These are phyloP conservation scores for Panellus pusillus DNA, from an alignment of 768 basidiomycete genomes.

Conservation along the genomic window DNA sequence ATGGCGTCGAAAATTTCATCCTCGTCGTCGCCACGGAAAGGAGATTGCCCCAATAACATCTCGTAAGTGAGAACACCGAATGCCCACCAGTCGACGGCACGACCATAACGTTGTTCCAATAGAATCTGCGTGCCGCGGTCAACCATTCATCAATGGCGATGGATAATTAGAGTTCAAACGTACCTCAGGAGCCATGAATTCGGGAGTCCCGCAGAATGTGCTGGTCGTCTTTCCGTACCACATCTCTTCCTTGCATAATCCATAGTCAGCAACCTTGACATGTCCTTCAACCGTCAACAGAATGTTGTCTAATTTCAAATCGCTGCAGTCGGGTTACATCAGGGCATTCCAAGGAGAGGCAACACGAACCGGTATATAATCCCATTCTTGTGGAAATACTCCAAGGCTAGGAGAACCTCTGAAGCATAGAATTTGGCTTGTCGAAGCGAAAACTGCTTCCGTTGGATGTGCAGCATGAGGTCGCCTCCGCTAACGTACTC, in stretches of 20 bases:
- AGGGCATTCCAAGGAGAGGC: background rate
- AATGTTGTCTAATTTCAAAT: conserved; percentile 98
- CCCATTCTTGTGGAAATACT: conserved; percentile 98
- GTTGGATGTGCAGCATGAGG: conserved; percentile 98
- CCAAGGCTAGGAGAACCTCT: conserved; percentile 91
- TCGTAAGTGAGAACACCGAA: conserved; percentile 98
- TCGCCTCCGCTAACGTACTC: conserved; percentile 99
- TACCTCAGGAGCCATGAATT: conserved; percentile 99
- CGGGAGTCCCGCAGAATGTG: conserved; percentile 99
- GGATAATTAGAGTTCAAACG: conserved; percentile 14
- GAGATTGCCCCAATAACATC: conserved; percentile 98
- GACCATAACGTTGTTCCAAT: conserved; percentile 97
- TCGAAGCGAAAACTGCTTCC: conserved; percentile 97
- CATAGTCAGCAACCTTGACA: conserved; percentile 98
- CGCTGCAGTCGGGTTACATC: conserved; percentile 45
- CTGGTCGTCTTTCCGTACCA: conserved; percentile 94
- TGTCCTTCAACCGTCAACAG: conserved; percentile 95
- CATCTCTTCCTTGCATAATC: conserved; percentile 99
- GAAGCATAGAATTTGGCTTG: conserved; percentile 99
- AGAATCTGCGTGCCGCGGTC: conserved; percentile 65
- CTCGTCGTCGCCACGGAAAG: conserved; percentile 98
- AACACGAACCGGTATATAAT: conserved; percentile 89
- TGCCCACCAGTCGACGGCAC: conserved; percentile 99
- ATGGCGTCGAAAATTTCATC: conserved; percentile 99
- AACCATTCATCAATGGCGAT: conserved; percentile 14